Conservation (phyloP, 345 rosid genomes). For the Gossypium australe region DNA sequence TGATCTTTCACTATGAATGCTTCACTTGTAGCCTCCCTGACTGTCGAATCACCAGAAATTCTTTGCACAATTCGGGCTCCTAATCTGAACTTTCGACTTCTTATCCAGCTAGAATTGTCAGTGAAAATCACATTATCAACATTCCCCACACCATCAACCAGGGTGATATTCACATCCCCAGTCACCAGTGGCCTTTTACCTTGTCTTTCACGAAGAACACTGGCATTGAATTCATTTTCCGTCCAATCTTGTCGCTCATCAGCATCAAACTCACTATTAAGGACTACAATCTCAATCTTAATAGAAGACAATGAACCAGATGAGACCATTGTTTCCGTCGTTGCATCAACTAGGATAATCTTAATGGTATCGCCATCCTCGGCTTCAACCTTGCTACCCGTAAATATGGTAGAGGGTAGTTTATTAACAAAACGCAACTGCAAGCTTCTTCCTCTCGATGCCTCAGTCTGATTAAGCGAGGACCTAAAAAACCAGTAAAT, state of each 20-base stretch:
- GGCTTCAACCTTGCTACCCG: constrained; percentile 45
- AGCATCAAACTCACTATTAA: constrained; percentile 53
- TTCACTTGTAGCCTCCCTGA: constrained; percentile 60
- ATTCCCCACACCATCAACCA: constrained; percentile 44
- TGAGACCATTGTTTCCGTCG: constrained; percentile 22
- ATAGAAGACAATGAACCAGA: constrained; percentile 49
- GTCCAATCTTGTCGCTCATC: constrained; percentile 48
- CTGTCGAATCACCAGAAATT: constrained; percentile 25
- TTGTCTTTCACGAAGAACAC: constrained; percentile 47
- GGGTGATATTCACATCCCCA: constrained; percentile 44
- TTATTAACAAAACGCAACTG: constrained; percentile 40
- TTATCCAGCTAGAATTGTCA: constrained; percentile 79
- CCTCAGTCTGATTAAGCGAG: constrained; percentile 20
- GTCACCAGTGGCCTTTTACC: constrained; percentile 65
- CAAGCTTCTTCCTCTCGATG: constrained; percentile 29
- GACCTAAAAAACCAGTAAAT: constrained; percentile 18
- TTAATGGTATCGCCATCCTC: constrained; percentile 36
- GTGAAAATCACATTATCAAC: constrained; percentile 49
- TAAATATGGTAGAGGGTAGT: constrained; percentile 42
- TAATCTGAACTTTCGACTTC: constrained; percentile 61
- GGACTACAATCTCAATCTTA: constrained; percentile 50
- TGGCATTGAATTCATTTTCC: constrained; percentile 33
- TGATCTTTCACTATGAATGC: constrained; percentile 75
- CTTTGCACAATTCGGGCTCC: constrained; percentile 49
- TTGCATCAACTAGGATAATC: constrained; percentile 45